Evolutionary conservation across 2,329 filamentous ascomycete species (phyloP).

Genomic region (Colletotrichum euphorbiae): DNA sequence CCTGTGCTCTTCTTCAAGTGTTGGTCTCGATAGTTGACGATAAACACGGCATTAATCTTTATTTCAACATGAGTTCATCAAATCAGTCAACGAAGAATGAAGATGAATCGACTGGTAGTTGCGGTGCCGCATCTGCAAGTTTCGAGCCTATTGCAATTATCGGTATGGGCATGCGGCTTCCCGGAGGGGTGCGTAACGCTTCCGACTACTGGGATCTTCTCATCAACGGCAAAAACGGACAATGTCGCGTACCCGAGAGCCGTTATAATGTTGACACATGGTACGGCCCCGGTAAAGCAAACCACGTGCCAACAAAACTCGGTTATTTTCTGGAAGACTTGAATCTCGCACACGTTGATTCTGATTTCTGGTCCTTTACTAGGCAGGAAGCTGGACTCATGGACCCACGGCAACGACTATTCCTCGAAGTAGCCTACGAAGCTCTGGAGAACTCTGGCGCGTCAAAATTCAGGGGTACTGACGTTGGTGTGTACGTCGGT

Average conservation of each 20-base stretch:
- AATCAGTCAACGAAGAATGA: not conserved
- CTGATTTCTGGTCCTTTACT: conserved; percentile 48
- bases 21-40: no score
- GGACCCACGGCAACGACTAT: conserved; percentile 38
- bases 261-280: conserved; percentile 46
- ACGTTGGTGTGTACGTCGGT: conserved; percentile 47
- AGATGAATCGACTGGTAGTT: not conserved
- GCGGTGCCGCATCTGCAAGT: not conserved
- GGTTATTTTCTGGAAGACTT: conserved; percentile 47
- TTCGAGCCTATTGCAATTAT: conserved; percentile 47
- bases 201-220: conserved; percentile 49
- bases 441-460: conserved; percentile 42
- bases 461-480: conserved; percentile 43
- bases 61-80: no score
- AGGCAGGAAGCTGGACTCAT: conserved; percentile 43
- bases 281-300: conserved; percentile 36
- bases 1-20: no score
- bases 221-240: conserved; percentile 43
- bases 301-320: conserved; percentile 40
- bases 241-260: conserved; percentile 43
- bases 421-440: conserved; percentile 39
- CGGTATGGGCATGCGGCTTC: conserved; percentile 49
- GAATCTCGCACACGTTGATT: conserved; percentile 46
- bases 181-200: conserved; percentile 44
- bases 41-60: no score